Percentiles rank a stretch among this genome's conserved stretches.
phyloP scores from a whole-genome alignment of 2,329 filamentous ascomycete species.

The Ophiostoma fasciatum region DNA sequence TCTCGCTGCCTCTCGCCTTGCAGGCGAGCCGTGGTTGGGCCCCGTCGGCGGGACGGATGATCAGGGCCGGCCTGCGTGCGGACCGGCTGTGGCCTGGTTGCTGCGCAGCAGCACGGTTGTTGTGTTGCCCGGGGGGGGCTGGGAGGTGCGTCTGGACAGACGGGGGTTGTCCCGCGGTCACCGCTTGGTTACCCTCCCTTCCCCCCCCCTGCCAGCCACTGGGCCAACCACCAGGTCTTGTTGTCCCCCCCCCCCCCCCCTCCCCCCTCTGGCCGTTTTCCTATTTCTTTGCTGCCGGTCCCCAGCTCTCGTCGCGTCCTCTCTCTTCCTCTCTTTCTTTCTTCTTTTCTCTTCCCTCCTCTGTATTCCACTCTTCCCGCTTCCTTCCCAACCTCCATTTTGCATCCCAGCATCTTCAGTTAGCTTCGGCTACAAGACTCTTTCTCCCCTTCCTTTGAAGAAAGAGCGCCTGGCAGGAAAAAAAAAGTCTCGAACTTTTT shows the following conservation, averaged over 20 bases:
- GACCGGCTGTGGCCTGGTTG: constrained; percentile 6
- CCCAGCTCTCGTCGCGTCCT: constrained; percentile 9
- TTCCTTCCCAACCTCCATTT: constrained; percentile 7
- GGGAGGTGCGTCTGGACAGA: constrained; percentile 1
- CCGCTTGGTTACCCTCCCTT: too few relatives aligned
- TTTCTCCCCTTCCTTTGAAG: constrained; percentile 44
- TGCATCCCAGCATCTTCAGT: neutral
- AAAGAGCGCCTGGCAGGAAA: constrained; percentile 19
- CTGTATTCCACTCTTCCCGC: constrained; percentile 13
- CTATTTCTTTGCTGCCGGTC: constrained; percentile 10
- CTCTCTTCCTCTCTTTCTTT: constrained; percentile 3
- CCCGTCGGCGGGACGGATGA: too few relatives aligned
- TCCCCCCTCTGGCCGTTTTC: constrained; percentile 4
- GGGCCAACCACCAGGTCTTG: too few relatives aligned
- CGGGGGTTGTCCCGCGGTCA: neutral
- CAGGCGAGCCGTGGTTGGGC: too few relatives aligned
- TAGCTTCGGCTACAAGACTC: constrained; percentile 8
- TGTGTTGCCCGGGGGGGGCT: constrained; percentile 2
- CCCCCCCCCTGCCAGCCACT: constrained; percentile 3
- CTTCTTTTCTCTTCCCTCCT: constrained; percentile 7
- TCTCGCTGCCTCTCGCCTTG: too few relatives aligned
- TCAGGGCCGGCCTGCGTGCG: too few relatives aligned
- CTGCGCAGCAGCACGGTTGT: constrained; percentile 6
- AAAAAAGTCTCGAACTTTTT: constrained; percentile 34
- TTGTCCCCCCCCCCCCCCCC: too few relatives aligned